Evolutionary conservation across 2,329 filamentous ascomycete species (phyloP), one percentile per base, ranked within the genome.

Genomic region (Paecilomyces sp.): DNA sequence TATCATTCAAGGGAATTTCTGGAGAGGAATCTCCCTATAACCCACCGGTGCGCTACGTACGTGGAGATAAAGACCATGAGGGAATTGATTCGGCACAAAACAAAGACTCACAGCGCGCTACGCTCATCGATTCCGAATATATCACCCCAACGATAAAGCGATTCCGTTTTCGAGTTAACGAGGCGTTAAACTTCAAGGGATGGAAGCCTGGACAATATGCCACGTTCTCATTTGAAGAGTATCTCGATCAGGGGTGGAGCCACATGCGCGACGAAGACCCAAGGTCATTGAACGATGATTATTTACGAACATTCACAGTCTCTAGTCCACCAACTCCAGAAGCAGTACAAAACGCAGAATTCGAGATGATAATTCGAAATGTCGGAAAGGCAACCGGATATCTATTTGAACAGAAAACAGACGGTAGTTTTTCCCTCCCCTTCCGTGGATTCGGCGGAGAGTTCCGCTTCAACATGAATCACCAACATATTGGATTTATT

Each of bases 191-290:
- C 33, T 66, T 65, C 15, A 54, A 65, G n/a, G 71, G 67, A 36
- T 92, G 90, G 83, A 78, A 73, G 25, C 79, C 90, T 0, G 91
- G 91, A 0, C 90, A 95, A 68, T 90, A 94, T 73, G 83, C 90
- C 18, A 91, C 89, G 1, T 74, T 96, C 2, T 86, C 89, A 61
- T 92, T 95, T 67, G 79, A 81, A 12, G 72, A 79, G 0, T 86
- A 92, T 66, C 77, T 96, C 1, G 85, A 89, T 63, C 72, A 80
- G 11, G 91, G 91, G 0, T 96, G 91, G 72, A 84, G 82, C 55
- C 92, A 96, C 70, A 96, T 96, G 91, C 80, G 86, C 2, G 87
- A 95, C 63, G 85, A 89, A 60, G 90, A 95, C 64, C 91, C 91
- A 4, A 82, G 82, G 63, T 89, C 86, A 65, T 72, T 96, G 15